Evolutionary conservation across 805 yeast genomes (phyloP).

Genomic region (Candida fluviatilis): DNA sequence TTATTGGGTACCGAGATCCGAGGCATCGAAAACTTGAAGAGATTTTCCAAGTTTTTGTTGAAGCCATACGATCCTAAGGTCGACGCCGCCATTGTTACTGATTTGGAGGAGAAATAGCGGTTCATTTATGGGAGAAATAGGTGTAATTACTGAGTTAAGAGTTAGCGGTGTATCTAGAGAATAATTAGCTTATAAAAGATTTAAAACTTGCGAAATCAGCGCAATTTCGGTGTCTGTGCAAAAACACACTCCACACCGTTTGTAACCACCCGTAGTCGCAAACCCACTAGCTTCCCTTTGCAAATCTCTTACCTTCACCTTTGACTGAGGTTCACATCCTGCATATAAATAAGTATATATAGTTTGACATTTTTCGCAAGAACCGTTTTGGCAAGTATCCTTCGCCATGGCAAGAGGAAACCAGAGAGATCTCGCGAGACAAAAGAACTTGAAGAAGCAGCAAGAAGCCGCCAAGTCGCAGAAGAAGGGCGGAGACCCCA

Average conservation of each 20-base stretch:
- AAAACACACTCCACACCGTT: too few relatives aligned
- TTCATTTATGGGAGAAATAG: neutral
- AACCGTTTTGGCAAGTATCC: too few relatives aligned
- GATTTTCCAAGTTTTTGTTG: slow-evolving; percentile 77
- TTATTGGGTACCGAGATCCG: slow-evolving; percentile 92
- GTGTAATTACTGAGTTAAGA: neutral
- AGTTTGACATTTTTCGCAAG: too few relatives aligned
- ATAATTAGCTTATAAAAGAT: too few relatives aligned
- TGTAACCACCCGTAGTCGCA: too few relatives aligned
- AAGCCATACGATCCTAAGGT: slow-evolving; percentile 69
- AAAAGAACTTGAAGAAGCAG: slow-evolving; percentile 79
- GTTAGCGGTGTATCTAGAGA: too few relatives aligned
- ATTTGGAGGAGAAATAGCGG: slow-evolving; percentile 44
- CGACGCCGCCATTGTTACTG: slow-evolving; percentile 52
- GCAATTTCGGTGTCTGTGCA: too few relatives aligned
- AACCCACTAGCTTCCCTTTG: too few relatives aligned
- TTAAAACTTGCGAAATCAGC: too few relatives aligned
- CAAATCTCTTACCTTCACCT: too few relatives aligned
- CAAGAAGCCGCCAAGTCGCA: slow-evolving; percentile 59
- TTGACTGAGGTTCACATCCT: too few relatives aligned
- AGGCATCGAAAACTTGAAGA: slow-evolving; percentile 80
- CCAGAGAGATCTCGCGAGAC: slow-evolving; percentile 92
- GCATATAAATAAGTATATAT: too few relatives aligned
- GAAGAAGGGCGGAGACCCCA: slow-evolving; percentile 72
- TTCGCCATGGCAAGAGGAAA: slow-evolving; percentile 88